Conservation (phyloP, 176 grass and related monocot species). For the Melocanna baccifera region DNA sequence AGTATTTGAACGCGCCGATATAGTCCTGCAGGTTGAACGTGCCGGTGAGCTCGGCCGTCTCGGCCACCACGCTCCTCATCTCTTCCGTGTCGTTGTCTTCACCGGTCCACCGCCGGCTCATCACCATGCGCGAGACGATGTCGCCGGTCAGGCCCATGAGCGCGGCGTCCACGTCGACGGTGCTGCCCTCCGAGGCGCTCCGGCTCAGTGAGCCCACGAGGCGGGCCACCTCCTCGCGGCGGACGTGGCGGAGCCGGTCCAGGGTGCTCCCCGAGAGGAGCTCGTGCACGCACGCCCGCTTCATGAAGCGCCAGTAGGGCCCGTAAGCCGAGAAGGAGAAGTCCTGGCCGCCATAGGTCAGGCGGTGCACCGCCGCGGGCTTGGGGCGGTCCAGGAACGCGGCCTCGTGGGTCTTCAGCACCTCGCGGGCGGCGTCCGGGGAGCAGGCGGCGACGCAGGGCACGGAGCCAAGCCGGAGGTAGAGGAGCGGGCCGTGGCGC, state of each 20-base stretch:
- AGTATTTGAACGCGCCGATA: slow-evolving; percentile 45
- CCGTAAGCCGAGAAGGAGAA: slow-evolving; percentile 69
- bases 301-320: slow-evolving; percentile 78
- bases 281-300: slow-evolving; percentile 66
- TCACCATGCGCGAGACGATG: slow-evolving; percentile 55
- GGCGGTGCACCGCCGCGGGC: slow-evolving; percentile 28
- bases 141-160: slow-evolving; percentile 60
- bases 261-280: slow-evolving; percentile 62
- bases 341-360: slow-evolving; percentile 59
- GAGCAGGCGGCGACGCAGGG: slow-evolving; percentile 62
- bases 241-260: slow-evolving; percentile 48
- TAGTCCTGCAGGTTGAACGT: slow-evolving; percentile 67
- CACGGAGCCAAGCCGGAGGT: slow-evolving; percentile 60
- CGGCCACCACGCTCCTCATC: slow-evolving; percentile 34
- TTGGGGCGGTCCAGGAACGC: slow-evolving; percentile 64
- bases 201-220: slow-evolving; percentile 29
- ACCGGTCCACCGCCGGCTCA: slow-evolving; percentile 46
- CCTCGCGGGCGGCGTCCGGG: slow-evolving; percentile 37
- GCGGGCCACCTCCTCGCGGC: slow-evolving; percentile 50
- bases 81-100: slow-evolving; percentile 45
- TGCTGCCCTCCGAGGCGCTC: neutral
- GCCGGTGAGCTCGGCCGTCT: slow-evolving; percentile 54
- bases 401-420: slow-evolving; percentile 57
- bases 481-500: slow-evolving; percentile 52
- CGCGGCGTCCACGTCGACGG: slow-evolving; percentile 41